Percentiles rank a stretch among this genome's conserved stretches.
Evolutionary conservation across 192 early-diverging fungal genomes (phyloP).

Genomic region (Rhizophagus clarus): DNA sequence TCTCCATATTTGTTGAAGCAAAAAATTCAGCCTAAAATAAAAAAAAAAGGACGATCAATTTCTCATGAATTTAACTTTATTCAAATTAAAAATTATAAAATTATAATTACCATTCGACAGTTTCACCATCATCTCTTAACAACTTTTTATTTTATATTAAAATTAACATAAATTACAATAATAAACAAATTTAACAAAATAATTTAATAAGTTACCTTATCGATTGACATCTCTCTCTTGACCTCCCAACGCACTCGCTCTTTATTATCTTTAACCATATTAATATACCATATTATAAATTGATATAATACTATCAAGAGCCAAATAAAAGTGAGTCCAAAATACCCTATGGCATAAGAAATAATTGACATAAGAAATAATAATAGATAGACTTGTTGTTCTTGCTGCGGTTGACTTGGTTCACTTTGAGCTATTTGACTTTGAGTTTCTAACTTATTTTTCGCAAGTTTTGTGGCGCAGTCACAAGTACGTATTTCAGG

Average conservation of each 20-base stretch:
- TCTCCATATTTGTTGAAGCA: conserved; percentile 28
- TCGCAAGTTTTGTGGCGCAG: background rate
- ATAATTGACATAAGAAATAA: background rate
- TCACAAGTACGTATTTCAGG: background rate
- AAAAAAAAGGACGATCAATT: background rate
- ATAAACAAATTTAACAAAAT: background rate
- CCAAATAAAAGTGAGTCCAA: background rate
- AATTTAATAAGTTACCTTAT: background rate
- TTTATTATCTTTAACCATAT: conserved; percentile 8
- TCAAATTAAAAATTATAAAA: background rate
- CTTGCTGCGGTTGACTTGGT: background rate
- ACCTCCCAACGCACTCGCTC: conserved; percentile 5
- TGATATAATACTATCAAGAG: background rate
- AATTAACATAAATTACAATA: background rate
- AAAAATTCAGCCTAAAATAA: conserved; percentile 14
- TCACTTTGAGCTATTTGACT: background rate
- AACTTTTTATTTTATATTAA: background rate
- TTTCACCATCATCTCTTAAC: conserved; percentile 10
- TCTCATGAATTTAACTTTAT: background rate
- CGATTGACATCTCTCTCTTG: background rate
- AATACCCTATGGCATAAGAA: background rate
- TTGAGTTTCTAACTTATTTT: background rate
- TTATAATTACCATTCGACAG: conserved; percentile 28
- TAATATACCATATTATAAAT: background rate
- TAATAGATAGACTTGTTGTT: background rate